phyloP scores from a whole-genome alignment of 139 green algal genomes.

The Ulvella scutata region DNA sequence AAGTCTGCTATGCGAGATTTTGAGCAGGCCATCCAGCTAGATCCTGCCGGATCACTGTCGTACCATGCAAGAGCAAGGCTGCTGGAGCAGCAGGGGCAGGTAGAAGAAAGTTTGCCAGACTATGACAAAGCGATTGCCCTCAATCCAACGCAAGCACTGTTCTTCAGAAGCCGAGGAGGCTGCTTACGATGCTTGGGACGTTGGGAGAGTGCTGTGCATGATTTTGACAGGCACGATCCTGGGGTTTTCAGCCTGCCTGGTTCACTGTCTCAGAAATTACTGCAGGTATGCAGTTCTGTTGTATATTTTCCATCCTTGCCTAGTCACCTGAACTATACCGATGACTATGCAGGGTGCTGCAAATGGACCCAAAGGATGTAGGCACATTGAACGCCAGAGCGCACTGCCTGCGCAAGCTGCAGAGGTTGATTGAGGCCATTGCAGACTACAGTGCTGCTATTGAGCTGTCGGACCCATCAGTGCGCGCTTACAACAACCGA shows the following conservation, averaged over 20 bases:
- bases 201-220: conserved; percentile 21
- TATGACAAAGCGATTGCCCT: conserved; percentile 20
- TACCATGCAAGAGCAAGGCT: conserved; percentile 16
- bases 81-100: conserved; percentile 24
- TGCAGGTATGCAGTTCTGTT: no score
- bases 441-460: conserved; percentile 46
- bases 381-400: conserved; percentile 28
- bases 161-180: conserved; percentile 10
- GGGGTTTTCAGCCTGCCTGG: no score
- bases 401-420: conserved; percentile 41
- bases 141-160: conserved; percentile 9
- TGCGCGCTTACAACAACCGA: conserved; percentile 37
- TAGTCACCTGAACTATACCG: no score
- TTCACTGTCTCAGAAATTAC: no score
- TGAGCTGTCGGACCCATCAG: conserved; percentile 8
- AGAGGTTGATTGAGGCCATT: conserved; percentile 37
- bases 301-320: no score
- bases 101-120: conserved; percentile 19
- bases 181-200: conserved; percentile 9
- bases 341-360: conserved; percentile 4
- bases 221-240: conserved; percentile 19
- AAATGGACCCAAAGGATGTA: conserved; percentile 26
- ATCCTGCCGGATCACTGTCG: conserved; percentile 14
- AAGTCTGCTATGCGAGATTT: conserved; percentile 14
- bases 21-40: conserved; percentile 13